These are phyloP conservation scores for Xylaria sp. DNA, from an alignment of 2,329 filamentous ascomycete genomes.

Conservation along the genomic window DNA sequence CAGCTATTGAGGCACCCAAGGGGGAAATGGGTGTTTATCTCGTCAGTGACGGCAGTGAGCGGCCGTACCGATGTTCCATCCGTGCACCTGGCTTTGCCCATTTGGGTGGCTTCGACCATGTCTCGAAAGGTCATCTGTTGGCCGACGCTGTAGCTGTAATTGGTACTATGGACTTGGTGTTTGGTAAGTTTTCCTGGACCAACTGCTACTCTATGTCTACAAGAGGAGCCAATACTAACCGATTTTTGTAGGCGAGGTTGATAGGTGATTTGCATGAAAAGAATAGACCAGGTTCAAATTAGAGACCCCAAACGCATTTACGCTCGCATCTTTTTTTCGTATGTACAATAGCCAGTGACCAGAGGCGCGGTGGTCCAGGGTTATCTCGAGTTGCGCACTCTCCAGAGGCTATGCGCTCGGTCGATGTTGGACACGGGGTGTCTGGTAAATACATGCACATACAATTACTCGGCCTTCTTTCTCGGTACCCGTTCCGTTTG, in stretches of 20 bases:
- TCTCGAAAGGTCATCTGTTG: constrained; percentile 89
- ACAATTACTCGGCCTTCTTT: constrained; percentile 5
- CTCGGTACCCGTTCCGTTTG: background rate
- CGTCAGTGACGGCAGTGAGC: constrained; percentile 94
- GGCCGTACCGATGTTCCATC: constrained; percentile 97
- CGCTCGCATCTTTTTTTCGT: constrained; percentile 40
- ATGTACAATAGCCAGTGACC: constrained; percentile 45
- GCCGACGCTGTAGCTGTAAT: constrained; percentile 98
- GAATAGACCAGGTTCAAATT: constrained; percentile 29
- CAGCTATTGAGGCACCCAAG: constrained; percentile 98
- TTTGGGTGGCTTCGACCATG: constrained; percentile 91
- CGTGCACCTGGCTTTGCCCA: constrained; percentile 97
- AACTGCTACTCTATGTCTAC: background rate
- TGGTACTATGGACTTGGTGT: constrained; percentile 88
- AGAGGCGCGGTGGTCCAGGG: constrained; percentile 31
- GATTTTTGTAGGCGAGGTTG: constrained; percentile 64
- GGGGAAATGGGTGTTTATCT: constrained; percentile 99
- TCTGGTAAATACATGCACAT: constrained; percentile 37
- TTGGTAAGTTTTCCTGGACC: constrained; percentile 67
- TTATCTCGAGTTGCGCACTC: constrained; percentile 26
- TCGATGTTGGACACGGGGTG: constrained; percentile 23
- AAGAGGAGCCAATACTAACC: constrained; percentile 48
- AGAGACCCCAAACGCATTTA: constrained; percentile 32
- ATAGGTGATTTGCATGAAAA: constrained; percentile 57
- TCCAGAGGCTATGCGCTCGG: constrained; percentile 25